These are phyloP conservation scores for Fragaria iinumae DNA, from an alignment of 306 rosid species.

Conservation along the genomic window DNA sequence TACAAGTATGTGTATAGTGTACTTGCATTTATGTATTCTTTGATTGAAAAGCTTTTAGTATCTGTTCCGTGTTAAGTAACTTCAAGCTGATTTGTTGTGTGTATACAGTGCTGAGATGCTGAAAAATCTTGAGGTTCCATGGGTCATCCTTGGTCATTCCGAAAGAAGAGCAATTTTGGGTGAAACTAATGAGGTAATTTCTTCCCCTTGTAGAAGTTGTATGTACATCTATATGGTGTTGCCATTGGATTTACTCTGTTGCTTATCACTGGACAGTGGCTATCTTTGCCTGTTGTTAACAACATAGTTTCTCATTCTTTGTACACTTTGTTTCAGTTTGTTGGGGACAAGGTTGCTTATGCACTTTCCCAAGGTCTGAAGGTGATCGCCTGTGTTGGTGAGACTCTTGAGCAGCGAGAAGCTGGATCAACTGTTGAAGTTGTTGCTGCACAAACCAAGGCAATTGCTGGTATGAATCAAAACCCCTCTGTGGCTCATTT, in stretches of 20 bases:
- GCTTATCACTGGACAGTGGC: background rate
- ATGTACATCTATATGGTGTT: background rate
- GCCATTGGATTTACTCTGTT: background rate
- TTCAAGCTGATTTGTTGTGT: slow-evolving; percentile 10
- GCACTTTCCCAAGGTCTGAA: slow-evolving; percentile 75
- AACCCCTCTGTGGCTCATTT: background rate
- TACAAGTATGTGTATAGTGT: background rate
- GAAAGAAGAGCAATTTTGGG: slow-evolving; percentile 67
- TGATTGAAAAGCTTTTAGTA: too few relatives aligned
- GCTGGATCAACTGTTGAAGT: slow-evolving; percentile 57
- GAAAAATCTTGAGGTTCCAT: slow-evolving; percentile 63
- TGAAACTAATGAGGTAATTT: slow-evolving; percentile 68
- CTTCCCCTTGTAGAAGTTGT: background rate
- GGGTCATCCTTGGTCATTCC: slow-evolving; percentile 85
- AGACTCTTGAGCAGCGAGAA: slow-evolving; percentile 88
- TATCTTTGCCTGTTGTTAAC: background rate
- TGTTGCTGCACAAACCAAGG: slow-evolving; percentile 86
- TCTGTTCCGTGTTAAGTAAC: background rate
- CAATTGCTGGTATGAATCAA: slow-evolving; percentile 60
- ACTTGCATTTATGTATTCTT: background rate
- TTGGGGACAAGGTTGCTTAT: slow-evolving; percentile 79
- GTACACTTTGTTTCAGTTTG: slow-evolving; percentile 46
- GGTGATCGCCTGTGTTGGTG: slow-evolving; percentile 89
- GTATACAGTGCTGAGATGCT: slow-evolving; percentile 74
- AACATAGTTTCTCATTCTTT: background rate